Evolutionary conservation across 331 rosid species (phyloP).

Genomic region (Phaseolus coccineus): DNA sequence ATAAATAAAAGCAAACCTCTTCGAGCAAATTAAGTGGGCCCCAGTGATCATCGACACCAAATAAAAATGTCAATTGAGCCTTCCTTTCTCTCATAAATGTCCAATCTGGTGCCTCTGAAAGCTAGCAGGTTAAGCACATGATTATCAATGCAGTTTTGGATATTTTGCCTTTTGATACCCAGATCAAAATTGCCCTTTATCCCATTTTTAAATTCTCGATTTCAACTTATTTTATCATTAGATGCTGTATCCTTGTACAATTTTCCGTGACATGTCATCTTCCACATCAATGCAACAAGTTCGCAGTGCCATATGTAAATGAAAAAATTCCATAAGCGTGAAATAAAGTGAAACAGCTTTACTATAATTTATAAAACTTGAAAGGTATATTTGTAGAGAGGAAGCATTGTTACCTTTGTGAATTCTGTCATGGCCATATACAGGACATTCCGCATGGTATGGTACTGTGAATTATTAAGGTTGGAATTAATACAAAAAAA

Average conservation of each 20-base stretch:
- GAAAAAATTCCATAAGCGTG: slow-evolving; percentile 1
- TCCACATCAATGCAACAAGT: slow-evolving; percentile 26
- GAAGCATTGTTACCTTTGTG: slow-evolving; percentile 55
- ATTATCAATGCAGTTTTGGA: slow-evolving; percentile 33
- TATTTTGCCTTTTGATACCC: slow-evolving; percentile 1
- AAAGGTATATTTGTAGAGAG: slow-evolving; percentile 17
- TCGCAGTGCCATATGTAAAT: background rate
- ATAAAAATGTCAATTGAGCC: slow-evolving; percentile 75
- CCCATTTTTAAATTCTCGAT: background rate
- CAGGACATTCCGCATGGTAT: slow-evolving; percentile 78
- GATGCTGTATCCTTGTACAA: background rate
- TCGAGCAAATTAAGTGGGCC: slow-evolving; percentile 85
- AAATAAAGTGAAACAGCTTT: slow-evolving; percentile 15
- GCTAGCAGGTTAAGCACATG: slow-evolving; percentile 66
- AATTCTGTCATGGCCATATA: slow-evolving; percentile 86
- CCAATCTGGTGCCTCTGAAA: slow-evolving; percentile 89
- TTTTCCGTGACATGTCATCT: slow-evolving; percentile 14
- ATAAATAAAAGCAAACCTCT: slow-evolving; percentile 61
- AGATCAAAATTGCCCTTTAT: slow-evolving; percentile 12
- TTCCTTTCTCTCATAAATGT: slow-evolving; percentile 69
- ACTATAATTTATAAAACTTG: slow-evolving; percentile 11
- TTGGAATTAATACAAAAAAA: slow-evolving; percentile 38
- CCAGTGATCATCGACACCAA: slow-evolving; percentile 88
- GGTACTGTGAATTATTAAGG: slow-evolving; percentile 69
- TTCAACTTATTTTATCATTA: slow-evolving; percentile 21